phyloP scores from a whole-genome alignment of 2,329 filamentous ascomycete species.

The Cladosporium austrohemisphaericum region DNA sequence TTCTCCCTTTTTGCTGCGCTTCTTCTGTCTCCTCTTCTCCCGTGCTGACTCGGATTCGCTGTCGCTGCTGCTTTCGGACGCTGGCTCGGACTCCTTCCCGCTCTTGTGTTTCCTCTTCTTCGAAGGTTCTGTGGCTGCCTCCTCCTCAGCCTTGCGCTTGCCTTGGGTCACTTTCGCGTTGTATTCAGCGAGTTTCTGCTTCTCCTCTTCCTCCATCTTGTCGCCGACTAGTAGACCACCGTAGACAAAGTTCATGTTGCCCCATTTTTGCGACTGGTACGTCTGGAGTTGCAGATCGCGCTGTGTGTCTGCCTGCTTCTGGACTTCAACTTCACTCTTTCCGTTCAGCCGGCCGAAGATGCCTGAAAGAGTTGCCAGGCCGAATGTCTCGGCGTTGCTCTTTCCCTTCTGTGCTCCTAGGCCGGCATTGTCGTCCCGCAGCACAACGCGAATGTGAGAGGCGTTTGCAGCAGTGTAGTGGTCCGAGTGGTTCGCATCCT shows the following conservation, averaged over 20 bases:
- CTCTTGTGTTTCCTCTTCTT: conserved; percentile 23
- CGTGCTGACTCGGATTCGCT: conserved; percentile 20
- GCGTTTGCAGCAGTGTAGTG: conserved; percentile 76
- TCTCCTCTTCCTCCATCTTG: conserved; percentile 42
- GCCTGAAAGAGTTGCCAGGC: conserved; percentile 80
- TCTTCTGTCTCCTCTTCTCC: conserved; percentile 25
- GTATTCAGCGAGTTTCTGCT: conserved; percentile 2
- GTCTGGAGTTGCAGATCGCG: conserved; percentile 49
- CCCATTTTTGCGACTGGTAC: conserved; percentile 73
- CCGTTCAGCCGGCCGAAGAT: conserved; percentile 87
- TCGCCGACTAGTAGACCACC: conserved; percentile 71
- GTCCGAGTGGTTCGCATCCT: conserved; percentile 69
- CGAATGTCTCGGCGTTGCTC: conserved; percentile 68
- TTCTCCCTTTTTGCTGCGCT: conserved; percentile 11
- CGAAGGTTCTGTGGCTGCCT: neutral
- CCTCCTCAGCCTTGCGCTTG: conserved; percentile 19
- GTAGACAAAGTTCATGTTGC: conserved; percentile 77
- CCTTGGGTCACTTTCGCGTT: neutral
- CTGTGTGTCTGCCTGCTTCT: conserved; percentile 58
- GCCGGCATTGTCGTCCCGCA: conserved; percentile 90
- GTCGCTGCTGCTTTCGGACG: conserved; percentile 16
- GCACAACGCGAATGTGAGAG: conserved; percentile 75
- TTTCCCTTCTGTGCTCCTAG: conserved; percentile 76
- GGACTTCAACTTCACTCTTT: conserved; percentile 68
- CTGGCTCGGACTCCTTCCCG: conserved; percentile 22